Percentiles rank a stretch among this genome's conserved stretches.
These are phyloP conservation scores for Nakazawaea pomicola DNA, from an alignment of 805 yeast genomes.

Conservation along the genomic window DNA sequence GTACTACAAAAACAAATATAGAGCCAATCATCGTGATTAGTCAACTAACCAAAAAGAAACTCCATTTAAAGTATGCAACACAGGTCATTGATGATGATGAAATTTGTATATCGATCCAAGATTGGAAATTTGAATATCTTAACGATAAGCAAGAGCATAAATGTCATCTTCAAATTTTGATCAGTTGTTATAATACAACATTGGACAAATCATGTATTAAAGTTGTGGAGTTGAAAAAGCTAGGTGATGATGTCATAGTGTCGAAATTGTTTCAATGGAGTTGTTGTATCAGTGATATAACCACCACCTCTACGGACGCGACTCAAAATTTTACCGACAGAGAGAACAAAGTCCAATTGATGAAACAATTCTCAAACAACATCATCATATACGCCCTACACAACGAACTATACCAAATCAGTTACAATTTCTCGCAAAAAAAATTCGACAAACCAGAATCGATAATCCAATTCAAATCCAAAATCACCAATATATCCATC, in stretches of 20 bases:
- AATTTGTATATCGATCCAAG: slow-evolving; percentile 25
- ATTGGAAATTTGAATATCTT: slow-evolving; percentile 25
- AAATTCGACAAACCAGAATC: slow-evolving; percentile 18
- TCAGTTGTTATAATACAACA: slow-evolving; percentile 25
- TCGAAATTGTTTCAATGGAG: slow-evolving; percentile 12
- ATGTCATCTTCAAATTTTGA: slow-evolving; percentile 23
- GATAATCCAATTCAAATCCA: slow-evolving; percentile 1
- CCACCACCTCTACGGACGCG: too few species aligned
- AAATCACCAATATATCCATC: neutral
- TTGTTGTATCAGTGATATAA: too few species aligned
- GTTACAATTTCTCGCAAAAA: slow-evolving; percentile 18
- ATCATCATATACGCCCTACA: slow-evolving; percentile 21
- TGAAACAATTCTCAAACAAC: slow-evolving; percentile 21
- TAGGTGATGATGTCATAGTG: slow-evolving; percentile 4
- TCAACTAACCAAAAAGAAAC: slow-evolving; percentile 13
- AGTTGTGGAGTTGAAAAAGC: slow-evolving; percentile 21
- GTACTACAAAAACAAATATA: slow-evolving; percentile 18
- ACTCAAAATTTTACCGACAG: slow-evolving; percentile 14
- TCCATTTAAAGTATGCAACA: slow-evolving; percentile 2
- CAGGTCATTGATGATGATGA: slow-evolving; percentile 19
- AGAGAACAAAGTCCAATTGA: slow-evolving; percentile 18
- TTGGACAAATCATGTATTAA: slow-evolving; percentile 19
- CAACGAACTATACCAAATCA: slow-evolving; percentile 13
- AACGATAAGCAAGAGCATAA: slow-evolving; percentile 16
- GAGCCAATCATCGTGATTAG: slow-evolving; percentile 17